Conservation (phyloP, 2,329 filamentous ascomycete genomes). For the Ophiostoma fasciatum region DNA sequence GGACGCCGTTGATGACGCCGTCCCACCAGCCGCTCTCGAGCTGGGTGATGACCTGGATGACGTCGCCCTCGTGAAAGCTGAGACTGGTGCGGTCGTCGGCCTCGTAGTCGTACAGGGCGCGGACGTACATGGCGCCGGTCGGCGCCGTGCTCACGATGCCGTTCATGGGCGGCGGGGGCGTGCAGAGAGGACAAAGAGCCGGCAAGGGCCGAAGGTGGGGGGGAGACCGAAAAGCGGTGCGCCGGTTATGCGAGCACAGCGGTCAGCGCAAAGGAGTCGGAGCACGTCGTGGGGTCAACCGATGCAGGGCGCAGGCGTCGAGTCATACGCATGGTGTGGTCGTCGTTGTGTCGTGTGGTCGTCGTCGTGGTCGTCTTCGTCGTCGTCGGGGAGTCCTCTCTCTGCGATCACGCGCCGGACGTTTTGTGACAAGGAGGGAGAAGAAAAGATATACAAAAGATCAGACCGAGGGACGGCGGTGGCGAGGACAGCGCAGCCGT, state of each 20-base stretch:
- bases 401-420: too few species aligned
- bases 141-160: conserved; percentile 41
- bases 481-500: background rate
- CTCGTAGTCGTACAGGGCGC: conserved; percentile 94
- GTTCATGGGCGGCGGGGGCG: conserved; percentile 45
- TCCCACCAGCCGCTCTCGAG: conserved; percentile 99
- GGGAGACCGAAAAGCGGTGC: too few species aligned
- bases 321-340: conserved; percentile 39
- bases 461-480: background rate
- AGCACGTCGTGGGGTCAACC: too few species aligned
- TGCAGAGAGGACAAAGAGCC: background rate
- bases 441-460: background rate
- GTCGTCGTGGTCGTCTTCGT: too few species aligned
- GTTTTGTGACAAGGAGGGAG: background rate
- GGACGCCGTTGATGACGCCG: conserved; percentile 88
- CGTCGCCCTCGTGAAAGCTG: conserved; percentile 91
- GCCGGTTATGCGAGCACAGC: too few species aligned
- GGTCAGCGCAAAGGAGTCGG: too few species aligned
- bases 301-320: conserved; percentile 30
- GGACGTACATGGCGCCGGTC: conserved; percentile 69
- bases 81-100: conserved; percentile 93
- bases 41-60: conserved; percentile 97
- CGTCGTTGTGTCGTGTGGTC: too few species aligned
- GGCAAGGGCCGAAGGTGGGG: background rate
- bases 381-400: too few species aligned